A percentile compares a stretch with the other conserved stretches of the same genome.
Conservation (phyloP, 495 filamentous ascomycete species). For the Hypoxylon perforatum region DNA sequence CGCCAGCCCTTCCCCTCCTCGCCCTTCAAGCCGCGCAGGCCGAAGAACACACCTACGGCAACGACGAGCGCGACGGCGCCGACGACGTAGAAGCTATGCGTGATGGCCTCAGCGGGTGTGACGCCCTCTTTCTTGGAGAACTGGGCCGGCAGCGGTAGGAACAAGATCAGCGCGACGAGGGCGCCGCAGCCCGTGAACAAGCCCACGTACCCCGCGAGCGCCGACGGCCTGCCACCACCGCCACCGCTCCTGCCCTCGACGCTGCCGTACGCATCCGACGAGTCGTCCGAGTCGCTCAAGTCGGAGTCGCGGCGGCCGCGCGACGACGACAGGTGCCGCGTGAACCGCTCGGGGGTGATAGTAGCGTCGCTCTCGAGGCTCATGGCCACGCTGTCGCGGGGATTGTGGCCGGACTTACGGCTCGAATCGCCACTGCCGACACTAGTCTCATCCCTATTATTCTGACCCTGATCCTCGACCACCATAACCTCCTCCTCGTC, state of each 20-base stretch:
- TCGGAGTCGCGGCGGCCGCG: constrained; percentile 18
- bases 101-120: constrained; percentile 74
- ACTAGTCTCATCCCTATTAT: constrained; percentile 21
- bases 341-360: constrained; percentile 67
- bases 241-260: constrained; percentile 30
- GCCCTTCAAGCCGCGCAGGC: constrained; percentile 78
- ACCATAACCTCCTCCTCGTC: constrained; percentile 32
- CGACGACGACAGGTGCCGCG: constrained; percentile 36
- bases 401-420: constrained; percentile 29
- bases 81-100: constrained; percentile 86
- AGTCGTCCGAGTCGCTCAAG: constrained; percentile 19
- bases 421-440: constrained; percentile 14
- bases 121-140: constrained; percentile 74
- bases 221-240: constrained; percentile 53
- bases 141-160: constrained; percentile 85
- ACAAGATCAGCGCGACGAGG: constrained; percentile 79
- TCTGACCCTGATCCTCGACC: background rate
- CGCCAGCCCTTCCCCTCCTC: constrained; percentile 80
- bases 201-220: constrained; percentile 89
- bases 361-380: constrained; percentile 72
- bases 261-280: constrained; percentile 26
- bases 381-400: constrained; percentile 55
- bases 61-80: constrained; percentile 76
- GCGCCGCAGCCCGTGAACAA: constrained; percentile 93
- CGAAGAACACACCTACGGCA: constrained; percentile 79